Evolutionary conservation across 805 yeast genomes (phyloP), one percentile per base, ranked within the genome.

Genomic region (Yueomyces sp.): DNA sequence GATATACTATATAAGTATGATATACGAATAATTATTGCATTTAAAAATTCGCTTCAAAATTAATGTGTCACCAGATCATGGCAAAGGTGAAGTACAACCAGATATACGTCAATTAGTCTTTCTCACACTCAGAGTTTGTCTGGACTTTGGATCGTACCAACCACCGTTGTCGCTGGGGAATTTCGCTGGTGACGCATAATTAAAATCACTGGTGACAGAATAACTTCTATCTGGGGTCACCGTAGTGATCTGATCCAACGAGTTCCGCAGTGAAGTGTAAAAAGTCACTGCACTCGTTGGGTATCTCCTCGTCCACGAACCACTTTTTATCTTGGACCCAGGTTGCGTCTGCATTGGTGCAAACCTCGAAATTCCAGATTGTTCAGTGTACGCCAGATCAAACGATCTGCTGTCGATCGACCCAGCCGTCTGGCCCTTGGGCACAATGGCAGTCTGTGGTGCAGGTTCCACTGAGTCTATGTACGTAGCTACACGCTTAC

Each of bases 331-430:
- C 7, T 64, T 65, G 1, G 82, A 55, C 3, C 81, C 84, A 4
- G 98, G 96, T 63, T 86, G 95, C 46, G 69, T 59, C 65, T 88
- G 96, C 95, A 87, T 85, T 43, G 96, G 96, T 1, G 97, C 96
- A 61, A 65, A 85, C 53, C 88, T 74, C 7, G 84, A 76, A 26
- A 52, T 62, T 31, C 95, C 95, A 0, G 92, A 81, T 65, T 90
- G 97, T 52, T 53, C 49, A 3, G 85, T 73, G 64, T 88, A 90
- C 2, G 94, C 73, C 5, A 87, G 65, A 3, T 79, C 57, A 59
- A 81, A 81, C 2, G 86, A 79, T 9, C 59, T 62, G 32, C 66
- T 60, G 50, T 67, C 70, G 29, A 67, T 67, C 5, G 74, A 67
- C 5, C 67, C 57, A 7, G 61, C 62, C 2, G 70, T 72, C 1